Conservation (phyloP, 2,329 filamentous ascomycete genomes). For the Sphaerulina musiva region DNA sequence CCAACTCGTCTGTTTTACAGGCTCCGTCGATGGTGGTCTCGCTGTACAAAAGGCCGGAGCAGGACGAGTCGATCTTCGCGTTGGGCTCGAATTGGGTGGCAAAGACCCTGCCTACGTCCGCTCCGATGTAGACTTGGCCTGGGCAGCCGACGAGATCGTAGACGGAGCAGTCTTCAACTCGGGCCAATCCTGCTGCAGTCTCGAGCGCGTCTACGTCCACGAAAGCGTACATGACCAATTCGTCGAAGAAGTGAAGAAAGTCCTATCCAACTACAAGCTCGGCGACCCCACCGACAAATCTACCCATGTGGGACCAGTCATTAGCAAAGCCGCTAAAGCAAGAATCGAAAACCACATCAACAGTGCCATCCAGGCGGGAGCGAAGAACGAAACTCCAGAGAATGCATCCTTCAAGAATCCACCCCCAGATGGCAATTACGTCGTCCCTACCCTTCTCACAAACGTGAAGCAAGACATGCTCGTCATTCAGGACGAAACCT, state of each 20-base stretch:
- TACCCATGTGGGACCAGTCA: slow-evolving; percentile 81
- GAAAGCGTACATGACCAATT: slow-evolving; percentile 78
- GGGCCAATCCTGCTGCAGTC: slow-evolving; percentile 92
- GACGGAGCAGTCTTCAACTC: slow-evolving; percentile 97
- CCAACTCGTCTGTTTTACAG: slow-evolving; percentile 83
- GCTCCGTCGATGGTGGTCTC: slow-evolving; percentile 80
- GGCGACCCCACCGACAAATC: slow-evolving; percentile 76
- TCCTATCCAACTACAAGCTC: slow-evolving; percentile 70
- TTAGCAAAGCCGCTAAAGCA: slow-evolving; percentile 72
- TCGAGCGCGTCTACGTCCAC: slow-evolving; percentile 88
- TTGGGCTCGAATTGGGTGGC: slow-evolving; percentile 85
- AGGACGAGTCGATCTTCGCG: slow-evolving; percentile 69
- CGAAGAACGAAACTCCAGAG: slow-evolving; percentile 73
- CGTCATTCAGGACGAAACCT: slow-evolving; percentile 91
- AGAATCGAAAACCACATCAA: slow-evolving; percentile 71
- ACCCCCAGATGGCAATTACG: slow-evolving; percentile 76
- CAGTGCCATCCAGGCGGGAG: slow-evolving; percentile 77
- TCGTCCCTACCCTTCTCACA: slow-evolving; percentile 75
- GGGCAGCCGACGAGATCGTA: slow-evolving; percentile 90
- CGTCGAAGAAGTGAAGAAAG: slow-evolving; percentile 68
- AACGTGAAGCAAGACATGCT: slow-evolving; percentile 74
- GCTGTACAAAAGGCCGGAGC: slow-evolving; percentile 79
- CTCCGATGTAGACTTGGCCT: slow-evolving; percentile 75
- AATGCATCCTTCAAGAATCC: slow-evolving; percentile 69
- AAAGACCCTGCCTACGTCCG: slow-evolving; percentile 92